A percentile compares a stretch with the other conserved stretches of the same genome.
Conservation (phyloP, 495 filamentous ascomycete genomes). For the Penicillium ochrochloron region DNA sequence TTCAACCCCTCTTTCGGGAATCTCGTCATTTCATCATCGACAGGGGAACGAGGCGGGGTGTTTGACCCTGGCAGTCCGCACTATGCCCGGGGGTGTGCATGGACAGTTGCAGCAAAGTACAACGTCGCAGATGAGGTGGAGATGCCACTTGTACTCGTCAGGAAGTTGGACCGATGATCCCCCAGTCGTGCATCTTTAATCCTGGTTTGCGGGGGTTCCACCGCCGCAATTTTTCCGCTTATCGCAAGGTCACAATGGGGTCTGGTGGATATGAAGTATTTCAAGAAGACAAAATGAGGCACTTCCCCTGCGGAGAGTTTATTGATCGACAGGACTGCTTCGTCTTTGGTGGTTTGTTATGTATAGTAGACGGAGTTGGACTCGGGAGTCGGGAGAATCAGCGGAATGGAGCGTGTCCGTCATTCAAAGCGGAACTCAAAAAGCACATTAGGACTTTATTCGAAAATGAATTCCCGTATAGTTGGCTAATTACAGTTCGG, state of each 20-base stretch:
- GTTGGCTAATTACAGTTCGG: background rate
- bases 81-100: conserved; percentile 20
- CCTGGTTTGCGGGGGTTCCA: conserved; percentile 20
- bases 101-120: conserved; percentile 11
- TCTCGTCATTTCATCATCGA: conserved; percentile 21
- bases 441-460: background rate
- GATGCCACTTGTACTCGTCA: conserved; percentile 6
- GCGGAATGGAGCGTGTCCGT: background rate
- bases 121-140: conserved; percentile 19
- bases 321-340: conserved; percentile 1
- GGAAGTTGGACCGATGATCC: conserved; percentile 32
- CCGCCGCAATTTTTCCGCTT: conserved; percentile 39
- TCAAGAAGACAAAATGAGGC: background rate
- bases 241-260: conserved; percentile 21
- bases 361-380: background rate
- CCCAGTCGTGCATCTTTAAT: conserved; percentile 6
- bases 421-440: background rate
- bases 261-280: background rate
- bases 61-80: conserved; percentile 6
- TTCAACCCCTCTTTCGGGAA: conserved; percentile 2
- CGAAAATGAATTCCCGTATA: background rate
- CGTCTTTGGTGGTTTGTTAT: background rate
- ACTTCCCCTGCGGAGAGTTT: conserved; percentile 8
- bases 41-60: conserved; percentile 23
- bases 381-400: background rate